phyloP scores from a whole-genome alignment of 2,329 filamentous ascomycete species.

The Drechslerella coelobrocha region DNA sequence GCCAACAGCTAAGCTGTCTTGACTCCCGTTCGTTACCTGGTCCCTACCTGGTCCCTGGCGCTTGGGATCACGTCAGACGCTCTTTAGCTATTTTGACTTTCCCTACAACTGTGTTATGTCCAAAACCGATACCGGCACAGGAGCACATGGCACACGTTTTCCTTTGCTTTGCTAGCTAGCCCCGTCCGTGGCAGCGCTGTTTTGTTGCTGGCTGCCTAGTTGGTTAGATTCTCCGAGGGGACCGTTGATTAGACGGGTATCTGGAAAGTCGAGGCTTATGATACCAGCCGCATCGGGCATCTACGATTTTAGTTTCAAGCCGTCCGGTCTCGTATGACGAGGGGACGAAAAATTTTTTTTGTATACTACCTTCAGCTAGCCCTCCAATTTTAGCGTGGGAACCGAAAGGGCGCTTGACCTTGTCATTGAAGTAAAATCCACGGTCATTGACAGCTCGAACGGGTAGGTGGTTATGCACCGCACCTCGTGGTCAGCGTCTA shows the following conservation, averaged over 20 bases:
- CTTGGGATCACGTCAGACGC: conserved; percentile 25
- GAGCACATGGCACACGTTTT: neutral
- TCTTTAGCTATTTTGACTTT: neutral
- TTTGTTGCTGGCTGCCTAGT: neutral
- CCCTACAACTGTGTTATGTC: neutral
- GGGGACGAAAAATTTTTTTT: neutral
- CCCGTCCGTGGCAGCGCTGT: neutral
- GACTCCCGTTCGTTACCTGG: conserved; percentile 11
- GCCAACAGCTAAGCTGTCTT: conserved; percentile 8
- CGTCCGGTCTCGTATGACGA: neutral
- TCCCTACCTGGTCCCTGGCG: conserved; percentile 43
- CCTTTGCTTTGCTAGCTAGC: neutral
- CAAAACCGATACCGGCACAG: neutral
- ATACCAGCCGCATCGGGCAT: neutral
- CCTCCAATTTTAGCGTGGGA: too few species aligned
- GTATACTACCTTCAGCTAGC: too few species aligned
- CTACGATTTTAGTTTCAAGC: neutral
- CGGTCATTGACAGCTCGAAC: neutral
- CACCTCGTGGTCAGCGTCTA: neutral
- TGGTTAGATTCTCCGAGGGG: neutral
- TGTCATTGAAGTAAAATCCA: neutral
- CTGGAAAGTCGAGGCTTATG: neutral
- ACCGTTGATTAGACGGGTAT: conserved; percentile 3
- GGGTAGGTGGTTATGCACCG: neutral
- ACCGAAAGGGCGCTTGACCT: neutral